A percentile compares a stretch with the other conserved stretches of the same genome.
phyloP scores from a whole-genome alignment of 257 asterid genomes.

The Scutellaria galericulata region DNA sequence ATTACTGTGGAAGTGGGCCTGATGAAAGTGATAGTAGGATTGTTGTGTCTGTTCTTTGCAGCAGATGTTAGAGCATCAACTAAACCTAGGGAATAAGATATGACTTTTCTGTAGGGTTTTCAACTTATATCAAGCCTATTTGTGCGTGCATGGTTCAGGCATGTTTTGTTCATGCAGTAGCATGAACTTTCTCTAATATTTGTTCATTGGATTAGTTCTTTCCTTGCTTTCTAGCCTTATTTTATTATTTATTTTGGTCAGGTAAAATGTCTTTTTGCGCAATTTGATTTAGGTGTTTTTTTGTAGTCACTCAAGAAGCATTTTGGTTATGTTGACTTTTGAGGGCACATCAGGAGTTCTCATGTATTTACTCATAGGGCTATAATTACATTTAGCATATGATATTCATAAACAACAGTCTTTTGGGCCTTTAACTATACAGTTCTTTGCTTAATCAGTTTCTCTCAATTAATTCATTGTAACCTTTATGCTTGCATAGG shows the following conservation, averaged over 20 bases:
- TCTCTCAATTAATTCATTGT: background rate
- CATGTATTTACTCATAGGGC: background rate
- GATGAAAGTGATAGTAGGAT: conserved; percentile 2
- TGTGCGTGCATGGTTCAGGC: conserved; percentile 5
- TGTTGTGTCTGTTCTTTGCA: conserved; percentile 13
- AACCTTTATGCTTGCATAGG: conserved; percentile 7
- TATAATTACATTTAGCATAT: background rate
- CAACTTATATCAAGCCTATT: background rate
- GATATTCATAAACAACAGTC: background rate
- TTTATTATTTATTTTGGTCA: background rate
- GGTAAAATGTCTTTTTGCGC: too few relatives aligned
- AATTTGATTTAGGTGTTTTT: too few relatives aligned
- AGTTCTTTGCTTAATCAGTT: conserved; percentile 2
- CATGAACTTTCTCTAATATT: conserved; percentile 15
- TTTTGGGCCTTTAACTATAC: background rate
- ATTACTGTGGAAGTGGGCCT: conserved; percentile 4
- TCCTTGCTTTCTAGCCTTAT: background rate
- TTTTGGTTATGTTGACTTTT: conserved; percentile 14
- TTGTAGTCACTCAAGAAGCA: too few relatives aligned
- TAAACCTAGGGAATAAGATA: conserved; percentile 2
- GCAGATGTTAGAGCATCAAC: background rate
- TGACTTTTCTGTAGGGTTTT: conserved; percentile 13
- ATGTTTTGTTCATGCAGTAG: conserved; percentile 4
- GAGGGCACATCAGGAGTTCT: background rate
- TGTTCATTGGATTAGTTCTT: background rate